phyloP scores from a whole-genome alignment of 2,329 filamentous ascomycete genomes.

The Ophioceras dolichostomum region DNA sequence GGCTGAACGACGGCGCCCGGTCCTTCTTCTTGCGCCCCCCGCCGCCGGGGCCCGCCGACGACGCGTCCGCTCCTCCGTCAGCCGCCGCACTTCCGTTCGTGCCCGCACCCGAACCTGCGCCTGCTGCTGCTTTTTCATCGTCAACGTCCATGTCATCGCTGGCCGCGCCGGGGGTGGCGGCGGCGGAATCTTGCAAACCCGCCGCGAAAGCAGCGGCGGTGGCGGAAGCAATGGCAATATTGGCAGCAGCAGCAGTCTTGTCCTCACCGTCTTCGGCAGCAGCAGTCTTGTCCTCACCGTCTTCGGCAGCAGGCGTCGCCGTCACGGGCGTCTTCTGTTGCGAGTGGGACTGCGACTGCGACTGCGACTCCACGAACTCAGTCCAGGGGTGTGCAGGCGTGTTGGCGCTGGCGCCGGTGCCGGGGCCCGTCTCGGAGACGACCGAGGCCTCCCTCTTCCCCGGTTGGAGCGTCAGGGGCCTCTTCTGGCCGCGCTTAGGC shows the following conservation, averaged over 20 bases:
- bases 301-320: conserved; percentile 26
- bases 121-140: conserved; percentile 22
- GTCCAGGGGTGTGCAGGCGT: conserved; percentile 39
- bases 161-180: conserved; percentile 27
- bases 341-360: too few relatives aligned
- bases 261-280: conserved; percentile 32
- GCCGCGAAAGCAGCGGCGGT: conserved; percentile 34
- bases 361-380: conserved; percentile 37
- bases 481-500: conserved; percentile 44
- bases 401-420: conserved; percentile 8
- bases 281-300: conserved; percentile 30
- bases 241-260: conserved; percentile 29
- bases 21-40: conserved; percentile 24
- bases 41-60: conserved; percentile 11
- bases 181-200: conserved; percentile 23
- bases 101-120: too few relatives aligned
- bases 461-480: too few relatives aligned
- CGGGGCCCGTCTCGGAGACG: conserved; percentile 30
- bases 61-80: too few relatives aligned
- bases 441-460: conserved; percentile 43
- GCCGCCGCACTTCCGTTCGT: too few relatives aligned
- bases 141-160: conserved; percentile 38
- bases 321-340: conserved; percentile 5
- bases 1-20: conserved; percentile 46
- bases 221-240: conserved; percentile 29